A percentile compares a stretch with the other conserved stretches of the same genome.
These are phyloP conservation scores for Barnettozyma sp. DNA, from an alignment of 805 yeast species.

Conservation along the genomic window DNA sequence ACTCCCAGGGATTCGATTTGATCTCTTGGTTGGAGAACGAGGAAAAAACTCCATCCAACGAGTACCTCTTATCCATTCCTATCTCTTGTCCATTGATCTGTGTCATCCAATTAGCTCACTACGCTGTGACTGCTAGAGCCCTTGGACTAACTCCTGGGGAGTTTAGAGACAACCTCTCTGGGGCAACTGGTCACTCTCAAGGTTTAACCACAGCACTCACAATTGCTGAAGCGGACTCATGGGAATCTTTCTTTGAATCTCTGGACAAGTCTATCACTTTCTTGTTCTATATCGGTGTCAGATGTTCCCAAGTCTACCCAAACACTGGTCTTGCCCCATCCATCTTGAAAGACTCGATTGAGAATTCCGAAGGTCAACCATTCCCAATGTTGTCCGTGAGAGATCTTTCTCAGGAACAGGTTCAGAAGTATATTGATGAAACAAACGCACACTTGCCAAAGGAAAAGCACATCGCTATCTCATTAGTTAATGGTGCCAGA, in stretches of 20 bases:
- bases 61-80: constrained; percentile 84
- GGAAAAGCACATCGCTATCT: constrained; percentile 84
- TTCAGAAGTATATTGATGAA: constrained; percentile 68
- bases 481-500: constrained; percentile 92
- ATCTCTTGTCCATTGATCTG: constrained; percentile 97
- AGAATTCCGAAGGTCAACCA: constrained; percentile 93
- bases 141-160: constrained; percentile 89
- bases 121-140: constrained; percentile 77
- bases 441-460: constrained; percentile 91
- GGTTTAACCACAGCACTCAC: constrained; percentile 92
- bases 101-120: constrained; percentile 91
- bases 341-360: constrained; percentile 84
- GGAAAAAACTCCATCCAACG: constrained; percentile 81
- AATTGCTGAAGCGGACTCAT: constrained; percentile 70
- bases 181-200: constrained; percentile 87
- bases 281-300: constrained; percentile 88
- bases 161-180: constrained; percentile 58
- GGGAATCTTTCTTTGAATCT: constrained; percentile 74
- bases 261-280: constrained; percentile 75
- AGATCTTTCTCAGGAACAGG: constrained; percentile 76
- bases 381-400: constrained; percentile 96
- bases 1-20: constrained; percentile 89
- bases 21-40: constrained; percentile 82
- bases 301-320: constrained; percentile 87
- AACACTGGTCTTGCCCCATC: constrained; percentile 92